Evolutionary conservation across 2,329 filamentous ascomycete species (phyloP).

Genomic region (Pleoardoris graminearum): DNA sequence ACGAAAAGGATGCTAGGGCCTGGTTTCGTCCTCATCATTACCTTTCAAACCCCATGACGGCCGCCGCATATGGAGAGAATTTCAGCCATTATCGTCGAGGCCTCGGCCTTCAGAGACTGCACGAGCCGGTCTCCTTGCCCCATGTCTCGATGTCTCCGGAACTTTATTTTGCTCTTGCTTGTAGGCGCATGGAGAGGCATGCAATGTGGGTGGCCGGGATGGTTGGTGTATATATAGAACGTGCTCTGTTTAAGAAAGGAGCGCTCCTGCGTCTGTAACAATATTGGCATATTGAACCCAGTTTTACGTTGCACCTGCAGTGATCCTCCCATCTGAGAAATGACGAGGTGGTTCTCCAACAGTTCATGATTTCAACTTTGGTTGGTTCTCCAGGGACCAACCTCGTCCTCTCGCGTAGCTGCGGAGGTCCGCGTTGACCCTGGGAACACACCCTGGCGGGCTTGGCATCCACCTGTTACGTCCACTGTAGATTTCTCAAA

Average conservation of each 20-base stretch:
- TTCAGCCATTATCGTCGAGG: slow-evolving; percentile 8
- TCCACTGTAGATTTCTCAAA: slow-evolving; percentile 6
- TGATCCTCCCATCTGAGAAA: neutral
- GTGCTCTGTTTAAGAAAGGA: slow-evolving; percentile 31
- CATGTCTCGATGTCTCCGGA: slow-evolving; percentile 9
- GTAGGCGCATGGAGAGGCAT: slow-evolving; percentile 21
- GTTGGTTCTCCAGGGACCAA: neutral
- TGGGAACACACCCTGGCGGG: slow-evolving; percentile 4
- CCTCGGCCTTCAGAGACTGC: slow-evolving; percentile 7
- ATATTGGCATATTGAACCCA: slow-evolving; percentile 9
- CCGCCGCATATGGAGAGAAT: slow-evolving; percentile 4
- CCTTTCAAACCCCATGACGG: slow-evolving; percentile 12
- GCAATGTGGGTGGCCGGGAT: slow-evolving; percentile 2
- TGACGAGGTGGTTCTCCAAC: slow-evolving; percentile 2
- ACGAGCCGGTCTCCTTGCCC: slow-evolving; percentile 21
- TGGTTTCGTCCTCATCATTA: slow-evolving; percentile 7
- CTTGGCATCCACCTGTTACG: slow-evolving; percentile 10
- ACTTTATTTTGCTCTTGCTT: slow-evolving; percentile 16
- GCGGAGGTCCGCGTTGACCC: slow-evolving; percentile 1
- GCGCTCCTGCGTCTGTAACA: slow-evolving; percentile 29
- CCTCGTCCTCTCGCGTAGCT: neutral
- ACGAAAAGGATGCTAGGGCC: slow-evolving; percentile 14
- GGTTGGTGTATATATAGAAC: slow-evolving; percentile 37
- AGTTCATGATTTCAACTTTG: too few species aligned
- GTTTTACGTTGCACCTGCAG: neutral